Percentiles rank a stretch among this genome's conserved stretches.
Evolutionary conservation across 1,139 yeast genomes (phyloP).

Genomic region (Saccharomycopsis hybrid): DNA sequence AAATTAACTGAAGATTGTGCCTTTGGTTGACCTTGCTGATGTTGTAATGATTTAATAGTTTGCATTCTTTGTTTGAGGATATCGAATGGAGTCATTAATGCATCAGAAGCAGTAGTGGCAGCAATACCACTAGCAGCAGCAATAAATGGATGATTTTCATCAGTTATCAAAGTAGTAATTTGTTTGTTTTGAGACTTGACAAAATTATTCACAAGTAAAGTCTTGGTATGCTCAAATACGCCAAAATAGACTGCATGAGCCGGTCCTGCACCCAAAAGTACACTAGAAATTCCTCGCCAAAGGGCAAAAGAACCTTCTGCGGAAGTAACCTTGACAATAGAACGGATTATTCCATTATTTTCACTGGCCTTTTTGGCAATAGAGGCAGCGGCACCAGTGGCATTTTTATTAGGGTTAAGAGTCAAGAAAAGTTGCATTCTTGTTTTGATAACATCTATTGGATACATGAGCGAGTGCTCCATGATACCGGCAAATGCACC

Average conservation of each 20-base stretch:
- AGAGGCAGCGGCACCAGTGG: background rate
- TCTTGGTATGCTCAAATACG: conserved; percentile 87
- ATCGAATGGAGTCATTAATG: conserved; percentile 96
- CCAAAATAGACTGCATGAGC: conserved; percentile 97
- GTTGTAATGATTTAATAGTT: conserved; percentile 13
- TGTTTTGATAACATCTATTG: conserved; percentile 90
- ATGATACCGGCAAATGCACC: conserved; percentile 98
- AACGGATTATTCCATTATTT: conserved; percentile 30
- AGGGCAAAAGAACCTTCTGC: conserved; percentile 88
- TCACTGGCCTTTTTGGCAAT: background rate
- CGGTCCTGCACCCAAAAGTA: conserved; percentile 97
- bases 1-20: background rate
- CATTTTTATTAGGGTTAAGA: background rate
- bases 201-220: conserved; percentile 13
- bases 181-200: background rate
- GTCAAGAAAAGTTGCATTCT: conserved; percentile 61
- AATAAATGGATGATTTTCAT: conserved; percentile 69
- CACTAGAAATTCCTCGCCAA: conserved; percentile 97
- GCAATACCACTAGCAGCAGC: conserved; percentile 90
- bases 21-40: background rate
- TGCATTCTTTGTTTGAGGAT: conserved; percentile 89
- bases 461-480: conserved; percentile 98
- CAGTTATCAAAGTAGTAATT: conserved; percentile 28
- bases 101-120: conserved; percentile 90
- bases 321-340: conserved; percentile 52